These are phyloP conservation scores for Candida quercuum DNA, from an alignment of 805 yeast genomes.

Conservation along the genomic window DNA sequence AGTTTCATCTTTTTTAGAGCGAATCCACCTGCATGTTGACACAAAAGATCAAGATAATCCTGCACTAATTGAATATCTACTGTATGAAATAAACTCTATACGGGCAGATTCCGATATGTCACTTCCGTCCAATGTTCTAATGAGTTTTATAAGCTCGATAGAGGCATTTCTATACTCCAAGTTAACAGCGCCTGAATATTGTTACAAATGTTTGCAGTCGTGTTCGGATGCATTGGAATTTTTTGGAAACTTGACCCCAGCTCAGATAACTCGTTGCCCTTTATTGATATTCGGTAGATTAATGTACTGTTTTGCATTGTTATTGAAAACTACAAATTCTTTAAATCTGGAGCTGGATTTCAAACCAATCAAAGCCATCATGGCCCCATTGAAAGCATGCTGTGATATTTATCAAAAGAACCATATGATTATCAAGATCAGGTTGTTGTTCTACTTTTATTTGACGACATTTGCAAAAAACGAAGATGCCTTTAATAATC, in stretches of 20 bases:
- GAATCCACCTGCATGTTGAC: constrained; percentile 29
- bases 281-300: constrained; percentile 21
- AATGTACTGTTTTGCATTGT: constrained; percentile 24
- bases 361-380: constrained; percentile 8
- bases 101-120: constrained; percentile 5
- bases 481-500: constrained; percentile 17
- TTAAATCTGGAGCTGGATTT: constrained; percentile 17
- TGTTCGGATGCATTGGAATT: constrained; percentile 13
- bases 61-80: constrained; percentile 12
- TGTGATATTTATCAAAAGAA: constrained; percentile 12
- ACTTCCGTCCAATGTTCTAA: constrained; percentile 8
- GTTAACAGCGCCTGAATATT: constrained; percentile 10
- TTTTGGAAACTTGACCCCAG: constrained; percentile 13
- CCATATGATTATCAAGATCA: constrained; percentile 18
- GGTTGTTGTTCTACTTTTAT: constrained; percentile 21
- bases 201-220: constrained; percentile 19
- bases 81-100: constrained; percentile 12
- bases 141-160: constrained; percentile 18
- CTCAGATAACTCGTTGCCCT: constrained; percentile 15
- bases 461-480: constrained; percentile 24
- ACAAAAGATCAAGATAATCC: constrained; percentile 13
- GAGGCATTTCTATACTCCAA: constrained; percentile 22
- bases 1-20: constrained; percentile 56
- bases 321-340: constrained; percentile 18
- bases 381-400: constrained; percentile 14